Percentiles rank a stretch among this genome's conserved stretches.
phyloP scores from a whole-genome alignment of 192 early-diverging fungal species.

The Gryganskiella cystojenkinii region DNA sequence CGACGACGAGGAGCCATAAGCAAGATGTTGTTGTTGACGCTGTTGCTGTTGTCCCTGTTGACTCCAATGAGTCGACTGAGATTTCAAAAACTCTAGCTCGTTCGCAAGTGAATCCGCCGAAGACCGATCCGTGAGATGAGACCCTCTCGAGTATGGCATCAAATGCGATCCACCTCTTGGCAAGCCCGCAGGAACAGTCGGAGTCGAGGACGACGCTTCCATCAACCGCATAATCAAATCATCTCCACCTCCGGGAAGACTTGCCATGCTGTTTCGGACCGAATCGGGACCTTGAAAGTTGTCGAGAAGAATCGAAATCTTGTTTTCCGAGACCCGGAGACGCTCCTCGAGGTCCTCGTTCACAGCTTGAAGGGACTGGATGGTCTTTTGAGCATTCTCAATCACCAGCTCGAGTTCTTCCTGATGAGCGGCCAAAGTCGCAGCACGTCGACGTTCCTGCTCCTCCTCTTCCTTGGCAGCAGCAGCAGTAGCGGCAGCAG shows the following conservation, averaged over 20 bases:
- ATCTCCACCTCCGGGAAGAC: constrained; percentile 29
- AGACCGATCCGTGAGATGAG: constrained; percentile 24
- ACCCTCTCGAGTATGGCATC: not conserved
- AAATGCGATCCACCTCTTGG: not conserved
- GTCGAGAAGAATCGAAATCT: constrained; percentile 47
- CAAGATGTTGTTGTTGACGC: not conserved
- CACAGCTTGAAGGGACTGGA: constrained; percentile 19
- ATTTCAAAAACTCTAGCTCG: constrained; percentile 36
- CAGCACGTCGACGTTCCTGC: constrained; percentile 6
- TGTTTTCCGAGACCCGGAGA: constrained; percentile 34
- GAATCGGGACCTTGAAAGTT: constrained; percentile 48
- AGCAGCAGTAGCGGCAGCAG: too few species aligned
- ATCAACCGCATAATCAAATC: constrained; percentile 39
- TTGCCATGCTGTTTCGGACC: constrained; percentile 46
- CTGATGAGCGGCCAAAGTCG: constrained; percentile 22
- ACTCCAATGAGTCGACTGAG: not conserved
- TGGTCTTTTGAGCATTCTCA: constrained; percentile 35
- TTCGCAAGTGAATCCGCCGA: constrained; percentile 47
- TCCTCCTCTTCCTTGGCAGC: constrained; percentile 19
- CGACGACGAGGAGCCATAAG: not conserved
- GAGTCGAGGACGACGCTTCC: constrained; percentile 21
- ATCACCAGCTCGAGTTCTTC: constrained; percentile 39
- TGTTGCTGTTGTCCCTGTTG: not conserved
- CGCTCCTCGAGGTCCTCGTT: constrained; percentile 38
- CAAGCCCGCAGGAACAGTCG: not conserved